A percentile compares a stretch with the other conserved stretches of the same genome.
These are phyloP conservation scores for Limonomyces culmigenus DNA, from an alignment of 1,284 basidiomycete genomes.

Conservation along the genomic window DNA sequence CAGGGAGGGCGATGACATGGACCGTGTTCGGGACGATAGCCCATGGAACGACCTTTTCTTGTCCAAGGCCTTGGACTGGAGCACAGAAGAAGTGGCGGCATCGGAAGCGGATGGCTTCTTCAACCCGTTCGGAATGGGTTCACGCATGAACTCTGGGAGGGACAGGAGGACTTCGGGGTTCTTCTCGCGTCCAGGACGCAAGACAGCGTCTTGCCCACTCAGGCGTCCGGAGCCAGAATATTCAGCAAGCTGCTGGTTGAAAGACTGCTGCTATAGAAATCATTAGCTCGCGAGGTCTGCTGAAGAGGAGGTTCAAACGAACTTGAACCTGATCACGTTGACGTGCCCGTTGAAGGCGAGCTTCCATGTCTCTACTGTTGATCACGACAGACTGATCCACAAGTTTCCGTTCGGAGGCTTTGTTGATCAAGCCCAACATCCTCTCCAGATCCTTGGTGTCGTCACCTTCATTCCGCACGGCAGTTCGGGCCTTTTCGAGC, in stretches of 20 bases:
- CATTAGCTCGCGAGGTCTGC: not conserved
- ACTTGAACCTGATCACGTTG: constrained; percentile 47
- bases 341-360: constrained; percentile 30
- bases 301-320: constrained; percentile 6
- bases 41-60: not conserved
- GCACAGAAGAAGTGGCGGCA: too few relatives aligned
- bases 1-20: constrained; percentile 45
- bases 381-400: constrained; percentile 52
- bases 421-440: constrained; percentile 55
- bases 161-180: constrained; percentile 43
- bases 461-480: constrained; percentile 13
- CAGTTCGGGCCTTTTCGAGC: constrained; percentile 41
- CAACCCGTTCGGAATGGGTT: constrained; percentile 25
- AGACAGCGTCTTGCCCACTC: constrained; percentile 52
- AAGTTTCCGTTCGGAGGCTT: constrained; percentile 49
- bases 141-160: constrained; percentile 50
- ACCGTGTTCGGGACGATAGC: constrained; percentile 19
- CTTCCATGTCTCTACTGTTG: constrained; percentile 33
- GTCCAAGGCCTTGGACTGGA: too few relatives aligned
- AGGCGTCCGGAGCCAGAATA: constrained; percentile 55
- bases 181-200: constrained; percentile 8
- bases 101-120: too few relatives aligned
- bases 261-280: constrained; percentile 40
- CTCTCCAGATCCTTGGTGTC: constrained; percentile 45
- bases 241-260: constrained; percentile 49